These are phyloP conservation scores for Cerrena zonata DNA, from an alignment of 1,284 basidiomycete genomes.

Conservation along the genomic window DNA sequence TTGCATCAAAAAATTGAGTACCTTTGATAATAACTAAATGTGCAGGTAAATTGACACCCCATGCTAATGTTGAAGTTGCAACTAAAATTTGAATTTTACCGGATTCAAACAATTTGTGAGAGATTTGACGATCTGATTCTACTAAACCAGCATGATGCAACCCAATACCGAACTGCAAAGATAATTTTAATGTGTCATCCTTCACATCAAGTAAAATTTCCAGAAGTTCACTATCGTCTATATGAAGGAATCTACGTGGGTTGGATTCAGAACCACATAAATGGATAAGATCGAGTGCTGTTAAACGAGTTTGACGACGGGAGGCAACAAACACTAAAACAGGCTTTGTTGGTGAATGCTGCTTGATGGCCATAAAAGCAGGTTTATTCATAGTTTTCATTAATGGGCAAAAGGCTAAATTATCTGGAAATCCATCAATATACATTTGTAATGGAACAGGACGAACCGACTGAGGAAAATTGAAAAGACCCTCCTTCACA, in stretches of 20 bases:
- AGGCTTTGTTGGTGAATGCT: slow-evolving; percentile 87
- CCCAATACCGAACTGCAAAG: too few relatives aligned
- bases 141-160: slow-evolving; percentile 99
- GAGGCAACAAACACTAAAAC: too few relatives aligned
- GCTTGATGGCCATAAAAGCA: slow-evolving; percentile 97
- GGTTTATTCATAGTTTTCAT: slow-evolving; percentile 98
- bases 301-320: too few relatives aligned
- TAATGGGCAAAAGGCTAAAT: slow-evolving; percentile 98
- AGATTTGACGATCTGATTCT: slow-evolving; percentile 83
- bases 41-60: slow-evolving; percentile 98
- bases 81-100: slow-evolving; percentile 92
- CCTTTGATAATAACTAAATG: slow-evolving; percentile 99
- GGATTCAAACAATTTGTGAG: slow-evolving; percentile 95
- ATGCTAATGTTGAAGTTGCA: slow-evolving; percentile 95
- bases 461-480: slow-evolving; percentile 91
- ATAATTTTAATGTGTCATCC: too few relatives aligned
- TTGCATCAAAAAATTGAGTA: slow-evolving; percentile 98
- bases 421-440: slow-evolving; percentile 96
- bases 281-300: slow-evolving; percentile 93
- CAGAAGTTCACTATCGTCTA: slow-evolving; percentile 79
- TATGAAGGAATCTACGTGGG: slow-evolving; percentile 77
- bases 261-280: slow-evolving; percentile 86
- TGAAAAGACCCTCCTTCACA: slow-evolving; percentile 91
- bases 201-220: slow-evolving; percentile 94
- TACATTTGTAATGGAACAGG: slow-evolving; percentile 95